These are phyloP conservation scores for Sutorius eximius DNA, from an alignment of 1,284 basidiomycete species.

Conservation along the genomic window DNA sequence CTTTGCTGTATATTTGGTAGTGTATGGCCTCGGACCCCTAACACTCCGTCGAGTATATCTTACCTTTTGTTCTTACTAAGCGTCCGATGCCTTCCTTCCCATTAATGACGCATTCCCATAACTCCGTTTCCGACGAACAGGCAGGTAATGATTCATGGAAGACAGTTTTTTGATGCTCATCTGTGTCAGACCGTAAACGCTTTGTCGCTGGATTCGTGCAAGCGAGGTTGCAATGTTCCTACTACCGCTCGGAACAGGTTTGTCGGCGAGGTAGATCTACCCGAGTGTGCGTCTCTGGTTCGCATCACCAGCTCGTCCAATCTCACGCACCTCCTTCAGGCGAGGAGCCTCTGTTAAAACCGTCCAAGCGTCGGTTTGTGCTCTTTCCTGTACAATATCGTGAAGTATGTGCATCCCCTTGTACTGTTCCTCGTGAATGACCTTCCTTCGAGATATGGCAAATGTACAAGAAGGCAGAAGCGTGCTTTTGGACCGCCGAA, in stretches of 20 bases:
- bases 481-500: conserved; percentile 97
- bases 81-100: neutral
- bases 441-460: conserved; percentile 76
- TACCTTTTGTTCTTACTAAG: neutral
- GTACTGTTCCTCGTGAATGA: neutral
- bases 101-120: conserved; percentile 4
- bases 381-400: conserved; percentile 92
- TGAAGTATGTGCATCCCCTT: conserved; percentile 56
- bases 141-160: neutral
- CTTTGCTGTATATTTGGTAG: neutral
- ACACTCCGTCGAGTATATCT: neutral
- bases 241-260: conserved; percentile 35
- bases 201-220: conserved; percentile 4
- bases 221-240: neutral
- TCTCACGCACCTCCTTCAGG: conserved; percentile 37
- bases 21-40: neutral
- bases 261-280: conserved; percentile 64
- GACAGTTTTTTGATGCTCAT: neutral
- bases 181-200: conserved; percentile 4
- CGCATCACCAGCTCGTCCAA: neutral
- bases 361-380: conserved; percentile 82
- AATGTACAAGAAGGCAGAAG: conserved; percentile 92
- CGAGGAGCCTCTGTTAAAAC: conserved; percentile 81
- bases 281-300: conserved; percentile 49
- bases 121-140: neutral